phyloP scores from a whole-genome alignment of 306 rosid genomes.

The Vigna mungo region DNA sequence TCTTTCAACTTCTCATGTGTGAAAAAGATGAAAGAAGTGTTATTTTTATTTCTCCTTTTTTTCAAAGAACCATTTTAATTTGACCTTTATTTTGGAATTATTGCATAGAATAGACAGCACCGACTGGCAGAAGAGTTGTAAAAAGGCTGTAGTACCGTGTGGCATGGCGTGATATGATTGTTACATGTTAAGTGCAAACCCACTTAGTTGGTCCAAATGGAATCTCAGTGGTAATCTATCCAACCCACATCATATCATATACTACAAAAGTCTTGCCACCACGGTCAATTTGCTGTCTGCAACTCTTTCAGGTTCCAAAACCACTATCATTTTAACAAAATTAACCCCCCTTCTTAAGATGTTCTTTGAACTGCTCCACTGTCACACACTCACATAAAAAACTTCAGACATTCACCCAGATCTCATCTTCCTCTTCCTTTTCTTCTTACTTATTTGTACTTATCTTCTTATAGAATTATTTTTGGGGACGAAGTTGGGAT shows the following conservation, averaged over 20 bases:
- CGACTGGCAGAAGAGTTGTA: conserved; percentile 22
- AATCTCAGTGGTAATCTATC: conserved; percentile 27
- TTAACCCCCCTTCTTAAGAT: not conserved
- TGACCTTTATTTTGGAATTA: not conserved
- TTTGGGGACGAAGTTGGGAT: conserved; percentile 17
- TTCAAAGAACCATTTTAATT: not conserved
- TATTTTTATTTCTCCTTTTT: not conserved
- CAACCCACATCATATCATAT: not conserved
- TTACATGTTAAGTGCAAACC: conserved; percentile 39
- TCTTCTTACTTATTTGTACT: conserved; percentile 10
- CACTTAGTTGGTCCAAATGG: conserved; percentile 41
- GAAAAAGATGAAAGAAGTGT: not conserved
- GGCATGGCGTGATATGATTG: not conserved
- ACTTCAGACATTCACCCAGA: conserved; percentile 26
- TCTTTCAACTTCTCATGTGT: not conserved
- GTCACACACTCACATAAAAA: not conserved
- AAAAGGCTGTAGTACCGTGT: conserved; percentile 26
- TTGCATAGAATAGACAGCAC: conserved; percentile 32
- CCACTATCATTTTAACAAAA: conserved; percentile 14
- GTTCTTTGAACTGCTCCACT: conserved; percentile 21
- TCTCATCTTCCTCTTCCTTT: conserved; percentile 27
- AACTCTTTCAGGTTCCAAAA: conserved; percentile 30
- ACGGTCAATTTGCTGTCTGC: conserved; percentile 39
- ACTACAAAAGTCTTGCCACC: conserved; percentile 32
- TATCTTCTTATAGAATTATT: not conserved